Percentiles rank a stretch among this genome's conserved stretches.
Conservation (phyloP, 1,284 basidiomycete genomes). For the Violaceomyces palustris region DNA sequence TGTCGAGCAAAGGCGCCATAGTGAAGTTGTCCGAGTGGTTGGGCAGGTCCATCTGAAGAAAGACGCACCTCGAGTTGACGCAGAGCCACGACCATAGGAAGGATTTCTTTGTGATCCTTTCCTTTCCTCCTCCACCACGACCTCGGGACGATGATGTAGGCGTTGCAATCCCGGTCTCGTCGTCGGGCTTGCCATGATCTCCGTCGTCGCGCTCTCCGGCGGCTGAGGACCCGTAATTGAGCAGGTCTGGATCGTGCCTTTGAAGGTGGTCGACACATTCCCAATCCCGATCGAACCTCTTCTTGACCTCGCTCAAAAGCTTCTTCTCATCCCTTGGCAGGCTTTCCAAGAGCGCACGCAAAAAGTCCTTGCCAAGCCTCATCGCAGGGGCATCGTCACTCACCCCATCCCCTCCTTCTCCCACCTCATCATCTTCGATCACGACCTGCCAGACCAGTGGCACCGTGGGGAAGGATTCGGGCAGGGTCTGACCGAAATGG, state of each 20-base stretch:
- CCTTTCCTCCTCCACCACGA: constrained; percentile 1
- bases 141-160: constrained; percentile 2
- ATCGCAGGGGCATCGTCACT: neutral
- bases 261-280: constrained; percentile 2
- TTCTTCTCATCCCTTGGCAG: constrained; percentile 14
- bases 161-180: neutral
- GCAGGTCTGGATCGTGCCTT: constrained; percentile 1
- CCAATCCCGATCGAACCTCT: constrained; percentile 34
- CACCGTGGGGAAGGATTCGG: constrained; percentile 17
- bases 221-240: constrained; percentile 1
- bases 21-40: constrained; percentile 47
- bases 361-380: constrained; percentile 5
- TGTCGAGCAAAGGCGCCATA: constrained; percentile 46
- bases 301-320: constrained; percentile 8
- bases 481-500: constrained; percentile 28
- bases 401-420: neutral
- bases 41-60: constrained; percentile 27
- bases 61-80: constrained; percentile 47
- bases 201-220: neutral
- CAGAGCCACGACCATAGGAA: constrained; percentile 45
- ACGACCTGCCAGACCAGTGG: constrained; percentile 22
- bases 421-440: neutral
- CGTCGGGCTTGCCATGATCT: too few species aligned
- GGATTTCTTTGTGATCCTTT: neutral
- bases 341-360: constrained; percentile 7